Percentiles rank a stretch among this genome's conserved stretches.
Conservation (phyloP, 2,329 filamentous ascomycete genomes). For the Sporothrix luriei region DNA sequence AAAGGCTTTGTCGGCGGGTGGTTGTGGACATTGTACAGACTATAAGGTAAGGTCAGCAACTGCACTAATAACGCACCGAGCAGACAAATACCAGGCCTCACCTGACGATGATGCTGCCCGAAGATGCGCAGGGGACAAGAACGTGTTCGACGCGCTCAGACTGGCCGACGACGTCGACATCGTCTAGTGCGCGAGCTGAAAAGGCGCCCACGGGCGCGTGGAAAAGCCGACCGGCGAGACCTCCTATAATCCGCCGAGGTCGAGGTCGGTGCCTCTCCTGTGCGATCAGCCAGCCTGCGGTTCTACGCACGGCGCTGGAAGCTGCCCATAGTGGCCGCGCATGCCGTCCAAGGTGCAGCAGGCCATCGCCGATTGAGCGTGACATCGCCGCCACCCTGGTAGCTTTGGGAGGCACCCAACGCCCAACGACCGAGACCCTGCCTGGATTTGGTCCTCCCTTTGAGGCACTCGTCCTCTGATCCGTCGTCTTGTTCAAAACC, state of each 20-base stretch:
- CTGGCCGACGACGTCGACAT: neutral
- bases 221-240: neutral
- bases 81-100: constrained; percentile 40
- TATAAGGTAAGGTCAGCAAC: constrained; percentile 37
- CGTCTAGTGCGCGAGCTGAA: constrained; percentile 7
- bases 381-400: constrained; percentile 9
- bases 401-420: constrained; percentile 18
- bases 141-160: constrained; percentile 46
- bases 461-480: neutral
- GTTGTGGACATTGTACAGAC: constrained; percentile 53
- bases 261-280: neutral
- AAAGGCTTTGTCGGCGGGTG: constrained; percentile 49
- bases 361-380: constrained; percentile 20
- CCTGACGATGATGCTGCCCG: constrained; percentile 56
- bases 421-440: neutral
- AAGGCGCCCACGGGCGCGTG: neutral
- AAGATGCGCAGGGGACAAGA: constrained; percentile 52
- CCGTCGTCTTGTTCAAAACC: neutral
- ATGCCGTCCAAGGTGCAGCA: constrained; percentile 15
- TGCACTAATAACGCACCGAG: too few relatives aligned
- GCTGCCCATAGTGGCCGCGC: neutral
- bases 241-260: neutral
- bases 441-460: neutral
- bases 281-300: neutral
- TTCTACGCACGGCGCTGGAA: neutral